Evolutionary conservation across 1,139 yeast genomes (phyloP).

Genomic region (Saccharomyces hybrid): DNA sequence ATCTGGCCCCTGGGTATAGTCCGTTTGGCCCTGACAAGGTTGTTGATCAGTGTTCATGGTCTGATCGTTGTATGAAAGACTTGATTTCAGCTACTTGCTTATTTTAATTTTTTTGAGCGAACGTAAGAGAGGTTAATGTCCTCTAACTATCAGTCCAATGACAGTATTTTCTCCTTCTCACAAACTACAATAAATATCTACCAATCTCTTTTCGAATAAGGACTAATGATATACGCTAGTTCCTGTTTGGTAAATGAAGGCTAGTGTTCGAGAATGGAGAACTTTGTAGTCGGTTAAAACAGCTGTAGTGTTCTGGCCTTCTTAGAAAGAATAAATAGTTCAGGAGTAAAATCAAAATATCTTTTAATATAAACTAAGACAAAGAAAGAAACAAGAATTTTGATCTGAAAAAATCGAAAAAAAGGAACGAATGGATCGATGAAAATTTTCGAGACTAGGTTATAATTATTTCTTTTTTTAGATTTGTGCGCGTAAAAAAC

Average conservation of each 20-base stretch:
- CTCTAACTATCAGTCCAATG: not conserved
- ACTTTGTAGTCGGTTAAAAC: not conserved
- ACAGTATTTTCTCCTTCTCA: not conserved
- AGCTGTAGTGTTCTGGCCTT: not conserved
- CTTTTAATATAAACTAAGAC: not conserved
- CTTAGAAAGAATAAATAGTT: not conserved
- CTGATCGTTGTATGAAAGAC: constrained; percentile 5
- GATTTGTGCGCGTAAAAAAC: not conserved
- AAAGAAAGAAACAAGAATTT: not conserved
- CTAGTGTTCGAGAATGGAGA: not conserved
- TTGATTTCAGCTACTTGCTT: not conserved
- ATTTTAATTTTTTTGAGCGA: not conserved
- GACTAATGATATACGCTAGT: not conserved
- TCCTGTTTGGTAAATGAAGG: not conserved
- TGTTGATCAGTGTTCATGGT: constrained; percentile 1
- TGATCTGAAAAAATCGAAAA: not conserved
- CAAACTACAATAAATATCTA: not conserved
- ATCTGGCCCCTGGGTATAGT: constrained; percentile 2
- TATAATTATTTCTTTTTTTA: not conserved
- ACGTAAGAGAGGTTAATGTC: not conserved
- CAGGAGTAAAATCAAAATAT: not conserved
- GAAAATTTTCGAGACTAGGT: not conserved
- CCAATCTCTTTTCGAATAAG: not conserved
- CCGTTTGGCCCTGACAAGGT: constrained; percentile 2
- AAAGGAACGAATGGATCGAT: not conserved